phyloP scores from a whole-genome alignment of 345 rosid species.

The Aquilaria malaccensis region DNA sequence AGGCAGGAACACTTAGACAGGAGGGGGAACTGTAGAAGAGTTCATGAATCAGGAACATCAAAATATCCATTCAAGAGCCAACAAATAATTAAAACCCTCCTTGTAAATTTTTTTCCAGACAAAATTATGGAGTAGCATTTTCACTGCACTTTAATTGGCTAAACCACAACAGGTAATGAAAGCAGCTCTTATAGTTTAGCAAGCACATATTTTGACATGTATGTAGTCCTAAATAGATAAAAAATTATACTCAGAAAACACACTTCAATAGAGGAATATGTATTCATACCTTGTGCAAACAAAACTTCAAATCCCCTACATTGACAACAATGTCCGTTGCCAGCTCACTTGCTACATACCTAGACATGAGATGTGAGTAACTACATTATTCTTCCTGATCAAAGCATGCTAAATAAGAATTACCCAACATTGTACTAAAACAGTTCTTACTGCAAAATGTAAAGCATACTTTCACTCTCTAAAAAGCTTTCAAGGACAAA shows the following conservation, averaged over 20 bases:
- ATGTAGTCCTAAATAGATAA: too few species aligned
- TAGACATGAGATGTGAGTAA: slow-evolving; percentile 16
- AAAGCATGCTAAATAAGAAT: too few species aligned
- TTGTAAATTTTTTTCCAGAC: too few species aligned
- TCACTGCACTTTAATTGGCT: background rate
- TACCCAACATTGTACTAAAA: too few species aligned
- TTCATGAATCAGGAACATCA: slow-evolving; percentile 9
- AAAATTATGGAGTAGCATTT: too few species aligned
- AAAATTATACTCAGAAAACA: background rate
- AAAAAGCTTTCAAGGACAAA: too few species aligned
- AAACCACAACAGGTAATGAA: background rate
- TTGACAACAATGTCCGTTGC: slow-evolving; percentile 55
- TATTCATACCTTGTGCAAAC: slow-evolving; percentile 70
- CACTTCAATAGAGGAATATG: too few species aligned
- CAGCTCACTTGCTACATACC: slow-evolving; percentile 70
- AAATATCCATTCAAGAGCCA: background rate
- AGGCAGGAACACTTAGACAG: slow-evolving; percentile 62
- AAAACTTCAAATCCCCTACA: slow-evolving; percentile 56
- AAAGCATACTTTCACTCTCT: too few species aligned
- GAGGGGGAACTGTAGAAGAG: slow-evolving; percentile 66
- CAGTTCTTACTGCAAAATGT: too few species aligned
- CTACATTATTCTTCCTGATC: too few species aligned
- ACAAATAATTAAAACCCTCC: background rate
- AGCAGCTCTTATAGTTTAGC: background rate
- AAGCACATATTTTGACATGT: background rate